phyloP scores from a whole-genome alignment of 192 early-diverging fungal genomes.

The Podila minutissima region DNA sequence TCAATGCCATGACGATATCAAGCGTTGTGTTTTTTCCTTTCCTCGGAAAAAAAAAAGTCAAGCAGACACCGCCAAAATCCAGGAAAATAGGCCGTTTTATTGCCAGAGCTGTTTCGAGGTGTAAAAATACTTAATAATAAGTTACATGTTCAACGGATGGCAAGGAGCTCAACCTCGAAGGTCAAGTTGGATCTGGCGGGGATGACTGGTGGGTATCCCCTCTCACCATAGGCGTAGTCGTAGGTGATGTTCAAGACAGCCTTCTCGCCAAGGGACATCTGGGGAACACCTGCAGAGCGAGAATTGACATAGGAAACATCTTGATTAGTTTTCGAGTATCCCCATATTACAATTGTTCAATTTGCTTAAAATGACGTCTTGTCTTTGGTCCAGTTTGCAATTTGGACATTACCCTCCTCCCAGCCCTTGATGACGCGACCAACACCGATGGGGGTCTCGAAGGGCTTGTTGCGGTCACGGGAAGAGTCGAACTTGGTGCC shows the following conservation, averaged over 20 bases:
- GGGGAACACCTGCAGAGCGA: conserved; percentile 80
- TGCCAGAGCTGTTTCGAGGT: too few species aligned
- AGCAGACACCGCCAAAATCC: neutral
- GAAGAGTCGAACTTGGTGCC: conserved; percentile 91
- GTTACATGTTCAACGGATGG: conserved; percentile 41
- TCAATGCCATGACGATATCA: too few species aligned
- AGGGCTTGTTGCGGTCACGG: conserved; percentile 82
- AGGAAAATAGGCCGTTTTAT: too few species aligned
- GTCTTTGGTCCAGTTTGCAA: too few species aligned
- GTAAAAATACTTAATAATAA: too few species aligned
- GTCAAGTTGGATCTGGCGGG: conserved; percentile 76
- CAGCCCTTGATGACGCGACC: conserved; percentile 87
- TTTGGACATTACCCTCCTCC: conserved; percentile 67
- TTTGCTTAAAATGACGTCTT: conserved; percentile 21
- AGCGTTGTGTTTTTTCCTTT: too few species aligned
- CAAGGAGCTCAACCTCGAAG: conserved; percentile 85
- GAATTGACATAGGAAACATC: conserved; percentile 64
- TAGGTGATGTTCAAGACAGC: conserved; percentile 83
- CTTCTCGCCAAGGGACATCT: conserved; percentile 89
- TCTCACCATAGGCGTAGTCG: conserved; percentile 84
- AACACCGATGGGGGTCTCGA: conserved; percentile 88
- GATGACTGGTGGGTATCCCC: conserved; percentile 73
- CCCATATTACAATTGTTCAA: conserved; percentile 72
- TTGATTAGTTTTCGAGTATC: conserved; percentile 58
- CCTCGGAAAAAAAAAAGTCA: neutral